Evolutionary conservation across 2,329 filamentous ascomycete genomes (phyloP), one percentile per base, ranked within the genome.

Genomic region (Venturia oleaginea): DNA sequence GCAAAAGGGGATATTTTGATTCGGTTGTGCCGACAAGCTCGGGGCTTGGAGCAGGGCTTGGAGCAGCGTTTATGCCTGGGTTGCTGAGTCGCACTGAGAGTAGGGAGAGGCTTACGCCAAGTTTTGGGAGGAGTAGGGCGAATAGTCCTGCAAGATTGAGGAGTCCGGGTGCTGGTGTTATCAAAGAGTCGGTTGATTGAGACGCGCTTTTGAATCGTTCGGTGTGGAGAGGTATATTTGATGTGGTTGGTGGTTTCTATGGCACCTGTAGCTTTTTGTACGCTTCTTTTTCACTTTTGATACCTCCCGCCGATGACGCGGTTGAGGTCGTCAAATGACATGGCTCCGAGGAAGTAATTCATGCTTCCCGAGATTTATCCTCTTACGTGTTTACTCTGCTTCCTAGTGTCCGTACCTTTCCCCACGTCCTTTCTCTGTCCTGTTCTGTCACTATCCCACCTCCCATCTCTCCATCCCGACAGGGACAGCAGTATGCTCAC

Each of bases 31-130:
- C 72, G 32, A 61, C 66, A 11, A 76, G 73, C 0, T 68, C 68
- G 1, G 72, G 70, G 2, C 60, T 75, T 27, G 51, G 79, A 67
- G 73, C 24, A 27, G 76, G 73, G 62, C 66, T 65, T 8, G 75
- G 79, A 67, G 73, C 79, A 11, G 83, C 84, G 68, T 83, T 84
- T 64, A 76, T 91, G 46, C 86, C 84, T 59, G 92, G 92, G 1
- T 74, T 97, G 67, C 86, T 90, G 63, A 84, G 91, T 2, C 81
- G 93, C 68, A 95, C 90, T 0, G 93, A 97, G 72, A 96, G 91
- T 72, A 82, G 91, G 63, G 94, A 97, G 72, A 82, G 90, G 65
- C 76, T 97, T 43, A 80, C 83, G 19, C 82, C 79, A 10, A 72
- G 84, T 17, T 82, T 78, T 10, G 66, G 82, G 79, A 61, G 82